phyloP scores from a whole-genome alignment of 805 yeast species.

The Clavispora fructus region DNA sequence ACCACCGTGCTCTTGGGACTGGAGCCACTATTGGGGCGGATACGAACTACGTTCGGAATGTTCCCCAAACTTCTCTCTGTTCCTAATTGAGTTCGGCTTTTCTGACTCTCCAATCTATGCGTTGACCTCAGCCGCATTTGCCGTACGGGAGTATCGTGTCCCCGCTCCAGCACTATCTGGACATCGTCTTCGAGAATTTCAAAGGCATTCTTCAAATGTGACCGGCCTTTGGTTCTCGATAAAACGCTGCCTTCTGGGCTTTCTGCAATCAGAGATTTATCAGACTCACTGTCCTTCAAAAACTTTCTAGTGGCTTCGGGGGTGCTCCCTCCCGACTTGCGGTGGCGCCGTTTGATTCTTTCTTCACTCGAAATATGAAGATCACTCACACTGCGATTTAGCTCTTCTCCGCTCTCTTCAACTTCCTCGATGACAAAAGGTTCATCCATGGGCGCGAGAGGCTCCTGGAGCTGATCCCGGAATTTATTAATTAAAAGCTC shows the following conservation, averaged over 20 bases:
- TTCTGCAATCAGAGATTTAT: background rate
- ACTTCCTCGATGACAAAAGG: conserved; percentile 12
- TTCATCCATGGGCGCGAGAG: conserved; percentile 12
- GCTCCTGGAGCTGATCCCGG: conserved; percentile 1
- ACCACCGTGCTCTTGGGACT: background rate
- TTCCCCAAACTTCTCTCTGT: background rate
- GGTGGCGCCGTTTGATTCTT: background rate
- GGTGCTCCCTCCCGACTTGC: conserved; percentile 1
- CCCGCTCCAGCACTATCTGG: background rate
- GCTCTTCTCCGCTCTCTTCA: conserved; percentile 13
- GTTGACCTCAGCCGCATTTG: background rate
- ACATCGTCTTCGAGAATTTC: conserved; percentile 9
- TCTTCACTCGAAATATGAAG: conserved; percentile 8
- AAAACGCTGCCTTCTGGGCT: background rate
- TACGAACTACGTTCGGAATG: background rate
- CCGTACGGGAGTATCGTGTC: background rate
- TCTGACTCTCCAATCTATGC: background rate
- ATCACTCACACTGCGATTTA: conserved; percentile 15
- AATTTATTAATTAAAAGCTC: conserved; percentile 1
- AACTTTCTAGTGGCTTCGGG: conserved; percentile 9
- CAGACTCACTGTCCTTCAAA: conserved; percentile 4
- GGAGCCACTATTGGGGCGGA: background rate
- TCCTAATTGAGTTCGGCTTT: background rate
- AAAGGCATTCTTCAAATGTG: conserved; percentile 3
- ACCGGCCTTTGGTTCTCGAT: background rate